phyloP scores from a whole-genome alignment of 352 stramenopile species.

The Achlya hypogyna region DNA sequence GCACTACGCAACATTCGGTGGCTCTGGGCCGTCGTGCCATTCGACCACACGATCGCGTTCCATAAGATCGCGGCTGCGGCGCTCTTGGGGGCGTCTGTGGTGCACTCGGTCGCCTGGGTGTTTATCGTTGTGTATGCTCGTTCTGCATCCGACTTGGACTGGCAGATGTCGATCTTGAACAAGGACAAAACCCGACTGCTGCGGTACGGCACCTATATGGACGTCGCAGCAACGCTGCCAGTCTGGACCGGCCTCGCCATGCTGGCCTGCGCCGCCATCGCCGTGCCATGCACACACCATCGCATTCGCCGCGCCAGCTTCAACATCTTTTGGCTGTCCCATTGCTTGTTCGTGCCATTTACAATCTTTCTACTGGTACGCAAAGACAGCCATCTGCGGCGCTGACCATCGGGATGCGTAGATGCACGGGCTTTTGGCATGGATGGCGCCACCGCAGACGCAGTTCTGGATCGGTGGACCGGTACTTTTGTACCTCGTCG shows the following conservation, averaged over 20 bases:
- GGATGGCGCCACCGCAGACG: constrained; percentile 28
- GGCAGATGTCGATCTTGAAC: constrained; percentile 23
- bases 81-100: constrained; percentile 24
- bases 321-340: constrained; percentile 24
- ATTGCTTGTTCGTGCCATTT: constrained; percentile 31
- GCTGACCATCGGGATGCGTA: constrained; percentile 15
- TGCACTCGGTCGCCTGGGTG: constrained; percentile 32
- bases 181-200: constrained; percentile 17
- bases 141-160: constrained; percentile 18
- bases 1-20: constrained; percentile 17
- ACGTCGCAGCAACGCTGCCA: constrained; percentile 22
- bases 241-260: constrained; percentile 40
- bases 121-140: constrained; percentile 24
- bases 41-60: constrained; percentile 32
- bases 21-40: constrained; percentile 7
- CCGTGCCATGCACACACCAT: constrained; percentile 25
- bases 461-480: constrained; percentile 30
- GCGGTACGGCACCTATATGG: constrained; percentile 13
- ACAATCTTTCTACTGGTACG: constrained; percentile 27
- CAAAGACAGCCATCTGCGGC: not conserved
- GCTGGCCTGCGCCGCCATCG: constrained; percentile 23
- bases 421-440: constrained; percentile 33
- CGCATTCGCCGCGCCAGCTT: constrained; percentile 24
- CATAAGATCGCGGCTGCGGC: constrained; percentile 31
- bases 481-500: constrained; percentile 25